Evolutionary conservation across 768 basidiomycete genomes (phyloP), one percentile per base, ranked within the genome.

Genomic region (Hortiboletus campestris): DNA sequence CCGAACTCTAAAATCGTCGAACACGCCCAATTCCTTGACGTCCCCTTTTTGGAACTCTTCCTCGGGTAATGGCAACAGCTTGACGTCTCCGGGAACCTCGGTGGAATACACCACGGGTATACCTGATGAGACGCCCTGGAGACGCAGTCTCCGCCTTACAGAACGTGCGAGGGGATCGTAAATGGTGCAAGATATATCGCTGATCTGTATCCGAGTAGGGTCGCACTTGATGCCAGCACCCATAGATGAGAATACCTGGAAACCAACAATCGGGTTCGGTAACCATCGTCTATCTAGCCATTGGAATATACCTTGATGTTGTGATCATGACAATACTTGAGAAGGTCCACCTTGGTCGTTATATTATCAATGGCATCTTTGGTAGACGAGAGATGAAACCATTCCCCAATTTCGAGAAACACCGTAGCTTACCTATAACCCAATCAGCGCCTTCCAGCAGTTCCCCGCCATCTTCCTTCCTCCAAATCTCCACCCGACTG

Each of bases 301-400:
- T 0, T 1, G 39, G 44, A 12, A 47, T n/a, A 60, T 47, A 89
- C 92, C 76, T 91, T 94, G 71, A 98, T 84, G 17, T 78, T 67
- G 59, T 88, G 77, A 52, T 86, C 82, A 63, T 89, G 82, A 64
- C 96, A 99, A 70, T 95, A 88, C 54, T 89, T 85, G 9, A 99
- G 80, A 42, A 98, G 77, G 64, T 98, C 95, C 12, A 97, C 93
- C 69, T 99, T 98, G 0, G 96, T 96, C 45, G 89, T 83, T 58
- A 98, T 96, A 67, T 99, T 98, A 73, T 98, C 96, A 56, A 98
- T 99, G 6, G 94, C 94, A 71, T 99, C 96, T 84, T 63, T 51
- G n/a, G 10, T 25, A 50, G 47, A 59, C 32, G 40, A 45, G 42
- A 31, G 40, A 52, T 56, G 39, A 66, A 38, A 39, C 22, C 41